Conservation (phyloP, 768 basidiomycete genomes). For the Gyrodon lividus region DNA sequence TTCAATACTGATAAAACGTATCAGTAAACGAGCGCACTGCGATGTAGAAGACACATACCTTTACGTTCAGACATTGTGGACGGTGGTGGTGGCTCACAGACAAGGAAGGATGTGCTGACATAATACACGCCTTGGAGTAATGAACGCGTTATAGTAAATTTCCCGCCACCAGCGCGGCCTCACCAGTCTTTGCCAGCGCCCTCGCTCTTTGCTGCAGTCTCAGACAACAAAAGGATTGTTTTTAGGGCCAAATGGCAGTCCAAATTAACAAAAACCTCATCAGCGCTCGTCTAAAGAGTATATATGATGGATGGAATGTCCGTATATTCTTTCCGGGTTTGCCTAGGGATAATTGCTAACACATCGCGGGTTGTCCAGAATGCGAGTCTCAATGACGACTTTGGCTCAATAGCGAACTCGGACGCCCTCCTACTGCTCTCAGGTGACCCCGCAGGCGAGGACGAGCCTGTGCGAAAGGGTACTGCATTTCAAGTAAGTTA, state of each 20-base stretch:
- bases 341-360: slow-evolving; percentile 13
- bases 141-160: slow-evolving; percentile 33
- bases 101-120: slow-evolving; percentile 26
- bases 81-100: not conserved
- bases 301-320: slow-evolving; percentile 66
- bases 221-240: not conserved
- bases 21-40: slow-evolving; percentile 5
- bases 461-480: slow-evolving; percentile 88
- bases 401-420: slow-evolving; percentile 60
- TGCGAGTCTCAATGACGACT: slow-evolving; percentile 69
- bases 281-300: slow-evolving; percentile 52
- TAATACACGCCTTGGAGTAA: slow-evolving; percentile 21
- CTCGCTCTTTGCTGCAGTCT: slow-evolving; percentile 4
- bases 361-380: slow-evolving; percentile 39
- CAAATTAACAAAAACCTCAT: slow-evolving; percentile 68
- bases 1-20: slow-evolving; percentile 64
- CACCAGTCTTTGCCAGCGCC: slow-evolving; percentile 18
- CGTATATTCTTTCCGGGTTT: slow-evolving; percentile 20
- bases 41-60: slow-evolving; percentile 41
- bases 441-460: slow-evolving; percentile 80
- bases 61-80: slow-evolving; percentile 84
- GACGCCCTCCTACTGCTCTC: slow-evolving; percentile 72
- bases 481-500: slow-evolving; percentile 82
- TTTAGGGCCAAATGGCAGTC: slow-evolving; percentile 52
- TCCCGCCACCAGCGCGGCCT: slow-evolving; percentile 23